Base-by-base conservation (phyloP, 495 filamentous ascomycete genomes). In the Xylaria nigripes region DNA sequence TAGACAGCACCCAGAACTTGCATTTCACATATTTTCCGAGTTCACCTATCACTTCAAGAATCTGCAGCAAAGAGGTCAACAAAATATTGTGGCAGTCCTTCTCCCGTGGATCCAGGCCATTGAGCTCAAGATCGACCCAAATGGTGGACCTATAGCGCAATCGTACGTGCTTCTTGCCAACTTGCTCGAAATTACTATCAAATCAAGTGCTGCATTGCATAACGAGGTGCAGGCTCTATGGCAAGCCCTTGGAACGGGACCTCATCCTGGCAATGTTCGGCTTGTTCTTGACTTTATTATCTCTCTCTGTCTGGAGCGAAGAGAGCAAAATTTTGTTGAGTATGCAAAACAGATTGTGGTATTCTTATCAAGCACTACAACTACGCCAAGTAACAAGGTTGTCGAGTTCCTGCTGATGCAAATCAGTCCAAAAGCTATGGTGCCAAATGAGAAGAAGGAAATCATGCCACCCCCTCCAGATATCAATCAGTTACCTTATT, bases 311-410 rank as follows among this genome's bases (percentile, higher is more conserved):
- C 68, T 97, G 29, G 94, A 98, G 55, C 83, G 90, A 44, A 82
- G 91, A 48, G 93, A 98, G 60, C 94, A 97, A 57, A 96, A 95
- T 57, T 96, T 96, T 71, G 90, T 98, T 42, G 89, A 95, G 56
- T 96, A 89, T 65, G 90, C 93, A 2, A 97, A 97, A 72, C 93
- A 98, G 69, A 88, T 98, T 30, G 89, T 97, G 21, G 93, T 97
- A 0, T 95, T 96, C 65, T 70, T 98, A 3, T 90, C 93, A 2
- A 89, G 87, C 61, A 96, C 93, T 0, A 88, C 86, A 36, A 92
- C 89, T 18, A 70, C 70, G 3, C 71, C 74, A 2, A 90, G 91
- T 10, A 83, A 86, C 30, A 94, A 93, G 62, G 89, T 98, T 19
- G 85, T 98, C 16, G 94, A 98, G 61, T 95, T 96, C 57, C 78